Conservation (phyloP, 805 yeast genomes). For the Metschnikowia hibisci region DNA sequence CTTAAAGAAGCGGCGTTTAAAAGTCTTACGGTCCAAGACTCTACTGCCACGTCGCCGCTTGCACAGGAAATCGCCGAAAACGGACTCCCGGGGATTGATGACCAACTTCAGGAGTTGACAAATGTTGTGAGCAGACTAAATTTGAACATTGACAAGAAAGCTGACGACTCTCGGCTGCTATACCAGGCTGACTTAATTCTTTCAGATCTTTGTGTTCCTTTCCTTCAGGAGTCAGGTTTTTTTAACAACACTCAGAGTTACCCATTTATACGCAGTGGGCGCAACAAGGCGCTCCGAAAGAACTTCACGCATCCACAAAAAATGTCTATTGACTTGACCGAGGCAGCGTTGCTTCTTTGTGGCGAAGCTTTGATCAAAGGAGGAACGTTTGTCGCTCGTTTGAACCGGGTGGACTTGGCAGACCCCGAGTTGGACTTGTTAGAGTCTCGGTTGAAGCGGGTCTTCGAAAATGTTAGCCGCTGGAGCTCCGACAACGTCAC, state of each 20-base stretch:
- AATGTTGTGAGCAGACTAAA: constrained; percentile 2
- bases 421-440: constrained; percentile 31
- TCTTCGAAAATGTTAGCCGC: constrained; percentile 25
- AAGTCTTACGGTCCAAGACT: background rate
- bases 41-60: constrained; percentile 23
- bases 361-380: constrained; percentile 26
- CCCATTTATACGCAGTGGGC: constrained; percentile 30
- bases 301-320: constrained; percentile 25
- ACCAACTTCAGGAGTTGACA: constrained; percentile 19
- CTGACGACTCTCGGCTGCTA: background rate
- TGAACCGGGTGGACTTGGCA: constrained; percentile 21
- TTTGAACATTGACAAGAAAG: background rate
- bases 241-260: constrained; percentile 33
- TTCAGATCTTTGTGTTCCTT: constrained; percentile 34
- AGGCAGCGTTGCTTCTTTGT: constrained; percentile 33
- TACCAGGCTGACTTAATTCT: constrained; percentile 35
- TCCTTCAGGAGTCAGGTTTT: constrained; percentile 35
- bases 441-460: constrained; percentile 20
- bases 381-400: constrained; percentile 32
- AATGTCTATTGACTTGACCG: constrained; percentile 37
- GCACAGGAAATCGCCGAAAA: constrained; percentile 26
- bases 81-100: constrained; percentile 14
- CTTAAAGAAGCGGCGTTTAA: constrained; percentile 13
- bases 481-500: constrained; percentile 15
- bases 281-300: constrained; percentile 24